Conservation (phyloP, 306 rosid genomes). For the Fagus crenata region DNA sequence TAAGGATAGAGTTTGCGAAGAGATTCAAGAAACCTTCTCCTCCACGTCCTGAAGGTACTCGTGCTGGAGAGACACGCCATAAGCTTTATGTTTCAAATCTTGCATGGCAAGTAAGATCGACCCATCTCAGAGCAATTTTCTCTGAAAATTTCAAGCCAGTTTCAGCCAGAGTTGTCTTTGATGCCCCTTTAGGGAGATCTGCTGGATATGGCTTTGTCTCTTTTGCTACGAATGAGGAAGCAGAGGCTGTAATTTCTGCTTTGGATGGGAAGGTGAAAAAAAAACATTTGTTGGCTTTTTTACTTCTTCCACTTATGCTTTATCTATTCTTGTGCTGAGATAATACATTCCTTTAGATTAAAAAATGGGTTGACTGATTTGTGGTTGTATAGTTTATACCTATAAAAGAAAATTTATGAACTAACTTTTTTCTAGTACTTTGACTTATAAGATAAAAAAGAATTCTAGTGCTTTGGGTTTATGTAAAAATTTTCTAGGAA, state of each 20-base stretch:
- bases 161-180: constrained; percentile 83
- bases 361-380: neutral
- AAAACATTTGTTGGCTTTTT: constrained; percentile 9
- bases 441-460: too few species aligned
- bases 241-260: constrained; percentile 67
- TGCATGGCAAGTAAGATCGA: constrained; percentile 79
- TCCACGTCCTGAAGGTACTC: constrained; percentile 47
- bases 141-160: constrained; percentile 69
- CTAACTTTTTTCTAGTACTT: neutral
- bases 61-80: constrained; percentile 54
- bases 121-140: constrained; percentile 66
- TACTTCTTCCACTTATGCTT: constrained; percentile 13
- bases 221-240: constrained; percentile 73
- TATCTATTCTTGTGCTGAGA: constrained; percentile 4
- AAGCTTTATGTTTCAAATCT: constrained; percentile 71
- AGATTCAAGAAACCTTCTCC: constrained; percentile 71
- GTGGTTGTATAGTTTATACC: neutral
- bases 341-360: neutral
- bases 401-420: neutral
- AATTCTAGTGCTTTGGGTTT: neutral
- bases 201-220: constrained; percentile 86
- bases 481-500: neutral
- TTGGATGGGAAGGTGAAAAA: constrained; percentile 71
- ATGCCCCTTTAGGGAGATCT: constrained; percentile 59
- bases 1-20: constrained; percentile 71